phyloP scores from a whole-genome alignment of 345 rosid species.

The Salix udensis region DNA sequence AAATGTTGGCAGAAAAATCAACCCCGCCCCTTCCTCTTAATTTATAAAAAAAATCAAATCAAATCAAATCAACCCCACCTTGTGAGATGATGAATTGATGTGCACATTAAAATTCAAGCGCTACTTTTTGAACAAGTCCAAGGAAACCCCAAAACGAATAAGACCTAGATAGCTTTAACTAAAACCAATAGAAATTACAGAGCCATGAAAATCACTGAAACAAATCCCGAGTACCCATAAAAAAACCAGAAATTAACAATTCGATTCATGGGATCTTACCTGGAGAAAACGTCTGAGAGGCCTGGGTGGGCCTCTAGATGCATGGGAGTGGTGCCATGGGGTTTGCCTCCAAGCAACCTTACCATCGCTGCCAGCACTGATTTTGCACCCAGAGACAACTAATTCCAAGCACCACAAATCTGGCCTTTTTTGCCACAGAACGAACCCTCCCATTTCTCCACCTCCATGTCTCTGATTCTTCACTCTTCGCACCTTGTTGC shows the following conservation, averaged over 20 bases:
- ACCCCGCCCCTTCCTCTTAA: background rate
- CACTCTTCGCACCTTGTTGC: constrained; percentile 40
- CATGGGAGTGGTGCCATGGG: constrained; percentile 91
- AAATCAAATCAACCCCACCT: background rate
- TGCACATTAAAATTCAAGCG: constrained; percentile 17
- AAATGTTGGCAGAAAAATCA: background rate
- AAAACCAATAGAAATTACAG: background rate
- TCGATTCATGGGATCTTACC: constrained; percentile 30
- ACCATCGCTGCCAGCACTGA: constrained; percentile 94
- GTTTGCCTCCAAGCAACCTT: constrained; percentile 89
- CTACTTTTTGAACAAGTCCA: background rate
- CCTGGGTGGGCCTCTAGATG: constrained; percentile 79
- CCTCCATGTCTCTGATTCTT: constrained; percentile 42
- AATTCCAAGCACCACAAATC: constrained; percentile 89
- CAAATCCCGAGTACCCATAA: background rate
- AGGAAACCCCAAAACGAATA: background rate
- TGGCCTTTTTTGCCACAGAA: constrained; percentile 82
- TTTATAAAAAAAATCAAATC: background rate
- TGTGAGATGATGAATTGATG: background rate
- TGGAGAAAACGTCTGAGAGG: constrained; percentile 82
- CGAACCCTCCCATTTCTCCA: constrained; percentile 85
- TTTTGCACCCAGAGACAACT: constrained; percentile 80
- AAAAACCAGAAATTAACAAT: background rate
- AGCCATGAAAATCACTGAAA: background rate
- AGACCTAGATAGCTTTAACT: background rate